Base-by-base conservation (phyloP, 495 filamentous ascomycete genomes). In the Hypoxylon crocopeplum region DNA sequence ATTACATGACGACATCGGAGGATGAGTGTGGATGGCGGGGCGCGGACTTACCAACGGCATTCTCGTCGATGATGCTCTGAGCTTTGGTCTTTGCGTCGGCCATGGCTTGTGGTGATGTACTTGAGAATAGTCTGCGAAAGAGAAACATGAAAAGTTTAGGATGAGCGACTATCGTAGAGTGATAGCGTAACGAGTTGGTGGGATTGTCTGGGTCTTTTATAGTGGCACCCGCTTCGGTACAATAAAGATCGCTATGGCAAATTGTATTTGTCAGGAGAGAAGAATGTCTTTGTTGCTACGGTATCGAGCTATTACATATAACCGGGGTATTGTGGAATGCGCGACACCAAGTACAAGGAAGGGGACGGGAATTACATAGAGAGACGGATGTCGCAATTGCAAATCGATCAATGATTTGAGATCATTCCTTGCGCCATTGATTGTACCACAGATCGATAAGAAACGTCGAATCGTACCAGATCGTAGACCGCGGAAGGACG, bases 1-100 rank as follows among this genome's bases (percentile, higher is more conserved):
- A 7, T 34, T 8, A 3, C 32, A 3, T 8, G 12, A 3, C 3
- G 32, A 7, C 7, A n/a, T 34, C 3, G 32, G 32, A 8, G 12
- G 32, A n/a, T 34, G 32, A 34, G 32, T 34, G 21, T 7, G 16
- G 16, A n/a, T n/a, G n/a, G n/a, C n/a, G n/a, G 15, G 33, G 44
- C 7, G 17, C 36, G 5, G 20, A 84, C 88, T 38, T 81, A 92
- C 90, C 87, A 68, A 98, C 94, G 56, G 86, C 81, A 76, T 98
- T 93, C 62, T 97, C 88, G 70, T 96, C 84, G 69, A 99, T 97
- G 75, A 97, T 86, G 57, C 67, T 69, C 75, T 96, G 87, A 38
- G 90, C 92, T 73, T 93, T 93, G 53, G 83, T 83, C 77, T 90
- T 92, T 57, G 93, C 91, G 74, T 89, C 86, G 66, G 92, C 88